Base-by-base conservation (phyloP, 345 rosid genomes). In the Sisymbrium altissimum region DNA sequence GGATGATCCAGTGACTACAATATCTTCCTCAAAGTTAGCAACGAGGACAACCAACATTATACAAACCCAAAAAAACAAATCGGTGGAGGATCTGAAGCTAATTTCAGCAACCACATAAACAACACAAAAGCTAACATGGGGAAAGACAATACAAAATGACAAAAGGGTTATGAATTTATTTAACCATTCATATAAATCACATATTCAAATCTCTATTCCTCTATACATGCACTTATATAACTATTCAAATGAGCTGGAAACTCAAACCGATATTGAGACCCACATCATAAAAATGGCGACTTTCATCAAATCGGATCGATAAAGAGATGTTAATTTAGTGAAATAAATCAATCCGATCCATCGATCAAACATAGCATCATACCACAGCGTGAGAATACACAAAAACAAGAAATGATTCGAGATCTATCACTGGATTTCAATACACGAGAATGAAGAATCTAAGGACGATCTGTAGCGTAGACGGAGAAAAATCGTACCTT, bases 401-500 rank as follows among this genome's bases (percentile, higher is more conserved):
- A 39, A 64, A 53, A 46, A 53, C 33, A 61, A 33, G n/a, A 75
- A 33, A 21, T 1, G 2, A 39, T 2, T 41, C 50, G 57, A 58
- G 81, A 77, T 65, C 79, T 61, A 60, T 6, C 48, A 19, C 54
- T 59, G 38, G 30, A 44, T 49, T 48, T 57, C 35, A 39, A 56
- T 10, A 21, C 21, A 64, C 1, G 44, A 64, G 15, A 5, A 3
- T 30, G 13, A 69, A 0, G 68, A 77, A 56, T 64, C 48, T 56
- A 41, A 71, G 39, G 12, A 5, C 23, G 66, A 71, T 71, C 67
- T 56, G 1, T 18, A 18, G 32, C 18, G 57, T 15, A 13, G 56
- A 58, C 50, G 33, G 14, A 36, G 64, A 56, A 5, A 70, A 36
- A 48, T 64, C 56, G 11, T 48, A 77, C 80, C 72, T 77, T 65